Evolutionary conservation across 805 yeast genomes (phyloP), one percentile per base, ranked within the genome.

Genomic region (Ogataea minuta): DNA sequence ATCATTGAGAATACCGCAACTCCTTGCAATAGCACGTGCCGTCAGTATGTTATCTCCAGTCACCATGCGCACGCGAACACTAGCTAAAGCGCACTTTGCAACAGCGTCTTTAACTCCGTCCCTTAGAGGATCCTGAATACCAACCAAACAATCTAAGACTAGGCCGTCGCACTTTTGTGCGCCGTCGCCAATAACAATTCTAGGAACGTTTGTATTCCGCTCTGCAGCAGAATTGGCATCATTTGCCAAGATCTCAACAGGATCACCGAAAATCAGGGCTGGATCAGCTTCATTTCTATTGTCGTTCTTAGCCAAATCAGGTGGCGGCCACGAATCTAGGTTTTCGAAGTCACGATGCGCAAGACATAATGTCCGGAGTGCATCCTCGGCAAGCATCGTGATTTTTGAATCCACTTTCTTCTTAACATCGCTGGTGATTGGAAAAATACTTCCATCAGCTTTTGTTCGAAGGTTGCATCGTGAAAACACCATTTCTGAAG

Each of bases 41-140:
- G 99, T 93, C 30, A 79, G 66, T 41, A 91, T 61, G 57, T 91
- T 91, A 62, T 93, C 99, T 62, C 99, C 99, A 14, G 99, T 93
- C 31, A 93, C 97, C 99, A 93, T 93, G 51, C 96, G 75, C 13
- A 93, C 98, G 16, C 84, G 76, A 16, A 93, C 98, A 42, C 99
- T 98, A 1, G 99, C 98, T 23, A 69, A 69, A 51, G 78, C 81
- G 66, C 99, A 93, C 56, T 84, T 83, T 27, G 71, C 69, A 20
- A 93, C 96, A 1, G 99, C 95, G 29, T 82, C 80, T n/a, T 79
- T 73, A 8, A 93, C 98, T 46, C 96, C 97, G 4, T 74, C 76
- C 53, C 97, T 81, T 43, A 93, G 71, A 0, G 99, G 99, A 66
- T 93, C 99, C 66, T 88, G 91, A 54, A 93, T 87, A 48, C 98